These are phyloP conservation scores for Falciphora oryzae DNA, from an alignment of 2,329 filamentous ascomycete genomes.

Conservation along the genomic window DNA sequence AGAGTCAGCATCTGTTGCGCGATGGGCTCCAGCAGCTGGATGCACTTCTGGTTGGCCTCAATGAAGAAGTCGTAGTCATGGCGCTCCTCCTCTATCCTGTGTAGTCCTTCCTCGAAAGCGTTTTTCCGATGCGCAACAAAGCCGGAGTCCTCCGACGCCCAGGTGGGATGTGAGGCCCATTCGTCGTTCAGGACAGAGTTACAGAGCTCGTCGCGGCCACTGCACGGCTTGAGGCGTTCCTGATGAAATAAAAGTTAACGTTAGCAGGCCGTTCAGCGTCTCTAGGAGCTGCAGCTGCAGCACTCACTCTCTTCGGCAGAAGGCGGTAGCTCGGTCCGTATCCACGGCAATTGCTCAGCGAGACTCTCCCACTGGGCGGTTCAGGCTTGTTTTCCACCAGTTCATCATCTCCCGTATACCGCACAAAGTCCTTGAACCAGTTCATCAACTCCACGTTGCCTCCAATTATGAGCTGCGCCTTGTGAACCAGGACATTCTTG, in stretches of 20 bases:
- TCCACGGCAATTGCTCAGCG: conserved; percentile 91
- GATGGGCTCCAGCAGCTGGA: conserved; percentile 91
- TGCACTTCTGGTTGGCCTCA: conserved; percentile 88
- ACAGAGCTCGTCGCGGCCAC: conserved; percentile 91
- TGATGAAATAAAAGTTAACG: conserved; percentile 19
- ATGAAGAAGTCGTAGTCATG: conserved; percentile 99
- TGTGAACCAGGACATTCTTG: conserved; percentile 72
- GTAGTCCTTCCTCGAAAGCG: conserved; percentile 85
- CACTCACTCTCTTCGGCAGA: conserved; percentile 68
- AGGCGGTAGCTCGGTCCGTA: conserved; percentile 92
- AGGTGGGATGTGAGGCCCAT: conserved; percentile 97
- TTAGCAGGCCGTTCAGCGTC: neutral
- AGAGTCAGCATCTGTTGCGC: conserved; percentile 84
- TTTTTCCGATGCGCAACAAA: conserved; percentile 99
- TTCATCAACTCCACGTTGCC: conserved; percentile 82
- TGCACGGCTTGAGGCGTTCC: conserved; percentile 87
- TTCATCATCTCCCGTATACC: conserved; percentile 70
- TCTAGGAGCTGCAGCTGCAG: neutral
- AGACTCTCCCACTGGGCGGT: conserved; percentile 74
- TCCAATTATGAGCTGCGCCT: conserved; percentile 80
- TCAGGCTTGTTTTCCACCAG: conserved; percentile 72
- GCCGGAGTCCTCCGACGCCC: conserved; percentile 96
- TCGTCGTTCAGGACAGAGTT: conserved; percentile 91
- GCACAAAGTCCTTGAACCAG: conserved; percentile 82
- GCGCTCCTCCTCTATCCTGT: conserved; percentile 94